Conservation (phyloP, 78 protist genomes). For the Isochrysis galbana region DNA sequence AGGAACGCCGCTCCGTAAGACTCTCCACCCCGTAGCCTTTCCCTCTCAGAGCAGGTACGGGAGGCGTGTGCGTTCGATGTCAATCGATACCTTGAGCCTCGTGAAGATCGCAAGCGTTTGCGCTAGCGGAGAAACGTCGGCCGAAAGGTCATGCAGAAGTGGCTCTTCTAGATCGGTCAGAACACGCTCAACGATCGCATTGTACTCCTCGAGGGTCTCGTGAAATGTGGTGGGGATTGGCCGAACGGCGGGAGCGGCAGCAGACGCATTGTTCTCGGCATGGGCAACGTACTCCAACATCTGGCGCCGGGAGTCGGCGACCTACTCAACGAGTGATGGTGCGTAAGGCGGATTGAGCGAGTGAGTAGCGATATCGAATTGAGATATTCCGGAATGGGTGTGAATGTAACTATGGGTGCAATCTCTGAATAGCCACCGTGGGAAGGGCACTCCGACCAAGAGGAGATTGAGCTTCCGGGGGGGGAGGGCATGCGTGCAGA, state of each 20-base stretch:
- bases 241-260: neutral
- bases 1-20: no score
- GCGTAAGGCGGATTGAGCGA: no score
- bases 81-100: neutral
- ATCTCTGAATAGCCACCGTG: no score
- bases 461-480: no score
- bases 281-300: neutral
- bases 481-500: no score
- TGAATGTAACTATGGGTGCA: no score
- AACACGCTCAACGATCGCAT: neutral
- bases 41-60: no score
- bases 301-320: no score
- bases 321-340: no score
- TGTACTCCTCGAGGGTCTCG: neutral
- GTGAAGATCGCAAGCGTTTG: neutral
- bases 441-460: no score
- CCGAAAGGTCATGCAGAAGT: neutral
- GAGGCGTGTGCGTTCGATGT: no score
- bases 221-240: neutral
- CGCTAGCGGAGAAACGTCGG: neutral
- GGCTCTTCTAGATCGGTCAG: neutral
- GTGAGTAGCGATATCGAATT: neutral
- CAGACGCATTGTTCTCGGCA: neutral
- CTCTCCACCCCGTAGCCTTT: no score
- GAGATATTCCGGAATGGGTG: neutral